Percentiles rank a stretch among this genome's conserved stretches.
phyloP scores from a whole-genome alignment of 495 filamentous ascomycete genomes.

The Endocarpon pusillum region DNA sequence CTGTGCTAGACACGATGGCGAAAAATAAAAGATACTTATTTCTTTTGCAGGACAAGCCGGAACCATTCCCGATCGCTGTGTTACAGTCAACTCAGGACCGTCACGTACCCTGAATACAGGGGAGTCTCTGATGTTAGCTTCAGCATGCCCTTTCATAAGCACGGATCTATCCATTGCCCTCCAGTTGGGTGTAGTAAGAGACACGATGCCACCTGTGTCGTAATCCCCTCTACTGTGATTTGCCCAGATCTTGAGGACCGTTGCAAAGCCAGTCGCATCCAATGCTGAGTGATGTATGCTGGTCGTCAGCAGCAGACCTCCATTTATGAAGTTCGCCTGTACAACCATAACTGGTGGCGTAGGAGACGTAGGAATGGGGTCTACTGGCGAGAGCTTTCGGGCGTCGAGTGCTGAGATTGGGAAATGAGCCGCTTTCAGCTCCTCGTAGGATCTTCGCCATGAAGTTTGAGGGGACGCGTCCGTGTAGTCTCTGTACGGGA shows the following conservation, averaged over 20 bases:
- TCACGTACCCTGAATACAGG: too few species aligned
- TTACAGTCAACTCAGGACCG: too few species aligned
- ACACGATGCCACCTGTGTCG: too few species aligned
- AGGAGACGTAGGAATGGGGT: constrained; percentile 14
- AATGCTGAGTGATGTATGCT: constrained; percentile 19
- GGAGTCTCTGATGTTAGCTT: too few species aligned
- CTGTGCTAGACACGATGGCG: constrained; percentile 10
- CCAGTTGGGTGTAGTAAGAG: too few species aligned
- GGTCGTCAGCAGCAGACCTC: constrained; percentile 14
- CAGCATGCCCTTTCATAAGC: too few species aligned
- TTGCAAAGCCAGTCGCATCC: constrained; percentile 17
- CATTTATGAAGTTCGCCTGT: constrained; percentile 23
- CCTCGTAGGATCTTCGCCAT: constrained; percentile 13
- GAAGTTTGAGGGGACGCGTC: too few species aligned
- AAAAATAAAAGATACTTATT: constrained; percentile 21
- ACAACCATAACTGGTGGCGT: too few species aligned
- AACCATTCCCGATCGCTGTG: too few species aligned
- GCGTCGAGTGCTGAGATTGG: constrained; percentile 17
- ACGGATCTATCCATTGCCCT: too few species aligned
- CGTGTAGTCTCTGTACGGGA: too few species aligned
- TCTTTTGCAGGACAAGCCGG: too few species aligned
- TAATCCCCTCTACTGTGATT: constrained; percentile 18
- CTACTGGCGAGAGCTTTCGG: constrained; percentile 15
- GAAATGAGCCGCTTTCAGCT: constrained; percentile 18
- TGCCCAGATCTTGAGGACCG: constrained; percentile 20